Percentiles rank a stretch among this genome's conserved stretches.
Conservation (phyloP, 257 asterid genomes). For the Jacaranda mimosifolia region DNA sequence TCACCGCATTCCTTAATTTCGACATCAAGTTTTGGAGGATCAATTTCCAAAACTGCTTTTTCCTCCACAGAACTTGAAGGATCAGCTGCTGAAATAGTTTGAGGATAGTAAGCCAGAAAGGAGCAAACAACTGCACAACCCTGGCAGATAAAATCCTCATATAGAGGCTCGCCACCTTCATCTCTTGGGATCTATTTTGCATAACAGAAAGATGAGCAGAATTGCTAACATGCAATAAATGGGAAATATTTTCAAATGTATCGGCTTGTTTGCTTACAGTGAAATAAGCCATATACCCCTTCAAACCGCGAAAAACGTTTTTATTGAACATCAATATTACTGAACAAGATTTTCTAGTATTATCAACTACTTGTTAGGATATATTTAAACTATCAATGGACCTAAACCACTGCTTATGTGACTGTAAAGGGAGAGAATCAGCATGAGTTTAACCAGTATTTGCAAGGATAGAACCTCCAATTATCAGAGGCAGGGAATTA, state of each 20-base stretch:
- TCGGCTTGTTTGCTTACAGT: background rate
- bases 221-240: background rate
- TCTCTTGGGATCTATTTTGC: slow-evolving; percentile 61
- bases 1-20: slow-evolving; percentile 27
- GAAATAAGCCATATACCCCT: background rate
- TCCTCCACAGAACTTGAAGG: slow-evolving; percentile 43
- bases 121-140: slow-evolving; percentile 54
- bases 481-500: too few species aligned
- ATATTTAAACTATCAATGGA: background rate
- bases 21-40: slow-evolving; percentile 20
- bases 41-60: slow-evolving; percentile 50
- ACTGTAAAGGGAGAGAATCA: too few species aligned
- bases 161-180: slow-evolving; percentile 68
- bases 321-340: background rate
- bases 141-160: slow-evolving; percentile 69
- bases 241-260: too few species aligned
- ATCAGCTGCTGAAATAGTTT: slow-evolving; percentile 44
- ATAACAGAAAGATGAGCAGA: slow-evolving; percentile 21
- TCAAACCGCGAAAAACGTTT: background rate
- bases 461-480: too few species aligned
- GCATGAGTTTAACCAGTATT: too few species aligned
- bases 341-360: background rate
- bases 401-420: background rate
- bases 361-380: background rate
- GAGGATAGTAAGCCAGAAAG: slow-evolving; percentile 57